Conservation (phyloP, 2,329 filamentous ascomycete genomes). For the Colletotrichum liaoningense region DNA sequence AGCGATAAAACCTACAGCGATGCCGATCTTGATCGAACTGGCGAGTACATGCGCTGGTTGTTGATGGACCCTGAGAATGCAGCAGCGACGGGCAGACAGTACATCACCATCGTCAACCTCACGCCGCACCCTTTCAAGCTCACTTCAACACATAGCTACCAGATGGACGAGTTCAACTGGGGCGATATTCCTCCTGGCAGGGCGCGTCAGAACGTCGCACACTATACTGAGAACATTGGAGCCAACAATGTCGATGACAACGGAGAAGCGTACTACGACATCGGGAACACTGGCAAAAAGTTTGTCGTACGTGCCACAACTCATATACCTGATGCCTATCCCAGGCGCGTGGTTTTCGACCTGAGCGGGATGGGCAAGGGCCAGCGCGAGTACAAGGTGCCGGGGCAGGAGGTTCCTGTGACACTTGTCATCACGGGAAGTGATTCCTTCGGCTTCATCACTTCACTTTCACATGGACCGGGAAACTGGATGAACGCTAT, state of each 20-base stretch:
- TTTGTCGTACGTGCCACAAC: conserved; percentile 46
- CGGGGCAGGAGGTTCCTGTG: conserved; percentile 44
- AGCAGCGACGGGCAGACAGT: conserved; percentile 35
- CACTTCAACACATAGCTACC: conserved; percentile 42
- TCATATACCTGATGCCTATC: conserved; percentile 42
- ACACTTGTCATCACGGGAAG: conserved; percentile 50
- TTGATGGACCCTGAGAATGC: conserved; percentile 12
- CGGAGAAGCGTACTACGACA: conserved; percentile 46
- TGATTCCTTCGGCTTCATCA: neutral
- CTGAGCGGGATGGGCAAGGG: conserved; percentile 46
- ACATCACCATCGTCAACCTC: conserved; percentile 48
- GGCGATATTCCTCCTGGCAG: conserved; percentile 46
- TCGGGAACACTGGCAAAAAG: conserved; percentile 44
- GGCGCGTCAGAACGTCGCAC: conserved; percentile 44
- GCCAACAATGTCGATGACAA: conserved; percentile 41
- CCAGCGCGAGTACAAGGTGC: conserved; percentile 47
- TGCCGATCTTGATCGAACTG: neutral
- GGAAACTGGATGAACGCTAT: too few relatives aligned
- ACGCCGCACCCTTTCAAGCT: conserved; percentile 46
- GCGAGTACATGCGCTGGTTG: conserved; percentile 22
- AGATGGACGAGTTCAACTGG: conserved; percentile 47
- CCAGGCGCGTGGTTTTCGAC: conserved; percentile 43
- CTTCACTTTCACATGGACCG: too few relatives aligned
- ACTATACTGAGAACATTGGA: conserved; percentile 39
- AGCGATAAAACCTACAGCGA: neutral